A percentile compares a stretch with the other conserved stretches of the same genome.
Evolutionary conservation across 2,329 filamentous ascomycete genomes (phyloP).

Genomic region (Fusarium protoensiforme): DNA sequence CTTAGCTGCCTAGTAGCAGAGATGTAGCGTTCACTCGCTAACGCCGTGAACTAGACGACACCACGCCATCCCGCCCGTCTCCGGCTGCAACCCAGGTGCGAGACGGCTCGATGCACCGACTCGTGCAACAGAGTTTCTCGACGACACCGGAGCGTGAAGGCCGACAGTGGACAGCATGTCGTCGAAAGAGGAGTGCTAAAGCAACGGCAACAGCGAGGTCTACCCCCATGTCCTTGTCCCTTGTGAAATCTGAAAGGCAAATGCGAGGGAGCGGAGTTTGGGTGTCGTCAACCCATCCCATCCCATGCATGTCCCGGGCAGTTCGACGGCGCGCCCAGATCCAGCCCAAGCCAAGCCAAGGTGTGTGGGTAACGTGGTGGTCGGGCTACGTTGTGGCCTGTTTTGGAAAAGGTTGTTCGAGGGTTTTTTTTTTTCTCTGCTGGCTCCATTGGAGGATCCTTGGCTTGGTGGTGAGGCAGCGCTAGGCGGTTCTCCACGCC

Average conservation of each 20-base stretch:
- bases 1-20: neutral
- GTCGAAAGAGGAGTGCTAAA: slow-evolving; percentile 5
- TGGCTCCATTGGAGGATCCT: slow-evolving; percentile 23
- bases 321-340: neutral
- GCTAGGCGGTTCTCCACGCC: neutral
- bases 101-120: slow-evolving; percentile 18
- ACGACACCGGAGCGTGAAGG: neutral
- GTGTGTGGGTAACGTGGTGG: slow-evolving; percentile 28
- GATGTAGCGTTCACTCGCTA: neutral
- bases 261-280: slow-evolving; percentile 31
- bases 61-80: slow-evolving; percentile 26
- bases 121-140: slow-evolving; percentile 11
- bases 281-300: slow-evolving; percentile 13
- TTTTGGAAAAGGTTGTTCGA: slow-evolving; percentile 21
- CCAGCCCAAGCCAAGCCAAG: neutral
- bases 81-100: slow-evolving; percentile 23
- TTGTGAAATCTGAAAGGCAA: slow-evolving; percentile 24
- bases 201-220: neutral
- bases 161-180: neutral
- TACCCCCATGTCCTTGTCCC: neutral
- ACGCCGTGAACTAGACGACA: slow-evolving; percentile 10
- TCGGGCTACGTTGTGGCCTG: slow-evolving; percentile 30
- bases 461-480: slow-evolving; percentile 20
- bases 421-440: slow-evolving; percentile 17
- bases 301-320: slow-evolving; percentile 19